These are phyloP conservation scores for Cercospora brassicicola DNA, from an alignment of 2,329 filamentous ascomycete species.

Conservation along the genomic window DNA sequence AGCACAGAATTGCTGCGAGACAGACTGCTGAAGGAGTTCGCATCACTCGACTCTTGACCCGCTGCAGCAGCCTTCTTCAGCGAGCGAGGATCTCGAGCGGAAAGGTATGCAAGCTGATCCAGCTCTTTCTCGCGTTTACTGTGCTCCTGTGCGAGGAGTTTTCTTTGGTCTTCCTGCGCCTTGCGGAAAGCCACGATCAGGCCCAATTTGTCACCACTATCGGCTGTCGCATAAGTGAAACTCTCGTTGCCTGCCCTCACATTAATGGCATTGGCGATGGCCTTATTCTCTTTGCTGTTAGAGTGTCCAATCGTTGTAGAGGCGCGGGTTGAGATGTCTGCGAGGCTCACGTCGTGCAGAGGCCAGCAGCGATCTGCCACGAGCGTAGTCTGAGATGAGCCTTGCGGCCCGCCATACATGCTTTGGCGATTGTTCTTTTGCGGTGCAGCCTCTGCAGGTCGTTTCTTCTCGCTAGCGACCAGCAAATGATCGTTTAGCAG, in stretches of 20 bases:
- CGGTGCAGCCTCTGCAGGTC: slow-evolving; percentile 44
- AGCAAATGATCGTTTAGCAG: slow-evolving; percentile 92
- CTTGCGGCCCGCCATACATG: slow-evolving; percentile 45
- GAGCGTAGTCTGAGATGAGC: slow-evolving; percentile 59
- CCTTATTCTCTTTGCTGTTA: slow-evolving; percentile 54
- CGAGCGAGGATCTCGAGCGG: slow-evolving; percentile 47
- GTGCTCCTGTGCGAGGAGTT: slow-evolving; percentile 79
- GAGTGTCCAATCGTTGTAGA: slow-evolving; percentile 32
- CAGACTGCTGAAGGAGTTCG: slow-evolving; percentile 27
- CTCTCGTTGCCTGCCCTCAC: slow-evolving; percentile 86
- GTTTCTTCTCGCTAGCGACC: slow-evolving; percentile 90
- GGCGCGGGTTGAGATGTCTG: slow-evolving; percentile 67
- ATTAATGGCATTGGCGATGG: slow-evolving; percentile 77
- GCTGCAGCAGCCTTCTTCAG: slow-evolving; percentile 56
- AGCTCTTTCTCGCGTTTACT: slow-evolving; percentile 73
- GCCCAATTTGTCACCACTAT: slow-evolving; percentile 70
- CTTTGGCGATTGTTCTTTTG: slow-evolving; percentile 34
- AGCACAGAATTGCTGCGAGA: slow-evolving; percentile 57
- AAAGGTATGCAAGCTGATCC: slow-evolving; percentile 36
- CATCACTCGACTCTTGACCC: slow-evolving; percentile 48
- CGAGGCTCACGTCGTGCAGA: slow-evolving; percentile 85
- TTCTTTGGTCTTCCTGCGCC: slow-evolving; percentile 86
- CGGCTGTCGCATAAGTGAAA: slow-evolving; percentile 85
- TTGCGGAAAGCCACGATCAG: slow-evolving; percentile 89
- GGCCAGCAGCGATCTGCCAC: slow-evolving; percentile 95